Evolutionary conservation across 2,329 filamentous ascomycete species (phyloP).

Genomic region (Alternaria dauci): DNA sequence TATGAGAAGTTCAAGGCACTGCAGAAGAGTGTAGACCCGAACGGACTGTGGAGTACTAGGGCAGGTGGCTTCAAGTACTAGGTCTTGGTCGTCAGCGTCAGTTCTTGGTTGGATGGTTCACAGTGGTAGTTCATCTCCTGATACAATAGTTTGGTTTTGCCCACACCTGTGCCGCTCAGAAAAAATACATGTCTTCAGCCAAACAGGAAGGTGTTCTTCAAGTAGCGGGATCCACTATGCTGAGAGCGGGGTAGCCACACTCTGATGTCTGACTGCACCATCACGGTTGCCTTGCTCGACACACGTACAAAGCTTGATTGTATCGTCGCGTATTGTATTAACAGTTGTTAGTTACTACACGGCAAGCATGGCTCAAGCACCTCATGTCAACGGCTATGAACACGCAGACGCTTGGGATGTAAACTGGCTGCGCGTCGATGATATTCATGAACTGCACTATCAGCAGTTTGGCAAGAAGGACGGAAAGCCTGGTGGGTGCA

Average conservation of each 20-base stretch:
- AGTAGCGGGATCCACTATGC: conserved; percentile 12
- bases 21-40: conserved; percentile 31
- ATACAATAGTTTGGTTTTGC: background rate
- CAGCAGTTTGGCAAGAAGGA: conserved; percentile 51
- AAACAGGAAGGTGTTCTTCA: conserved; percentile 18
- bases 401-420: conserved; percentile 48
- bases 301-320: background rate
- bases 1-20: conserved; percentile 31
- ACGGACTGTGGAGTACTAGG: conserved; percentile 32
- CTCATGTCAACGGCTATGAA: conserved; percentile 34
- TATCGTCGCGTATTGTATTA: background rate
- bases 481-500: conserved; percentile 49
- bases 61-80: conserved; percentile 35
- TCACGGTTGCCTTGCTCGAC: background rate
- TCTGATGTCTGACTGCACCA: conserved; percentile 9
- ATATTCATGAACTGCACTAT: conserved; percentile 50
- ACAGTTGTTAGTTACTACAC: background rate
- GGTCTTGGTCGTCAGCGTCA: background rate
- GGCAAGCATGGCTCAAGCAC: conserved; percentile 21
- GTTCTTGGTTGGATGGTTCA: background rate
- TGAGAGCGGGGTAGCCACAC: conserved; percentile 20
- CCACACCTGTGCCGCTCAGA: background rate
- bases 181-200: background rate
- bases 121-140: background rate
- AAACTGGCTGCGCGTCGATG: conserved; percentile 44